phyloP scores from a whole-genome alignment of 495 filamentous ascomycete species.

The Halenospora varia region DNA sequence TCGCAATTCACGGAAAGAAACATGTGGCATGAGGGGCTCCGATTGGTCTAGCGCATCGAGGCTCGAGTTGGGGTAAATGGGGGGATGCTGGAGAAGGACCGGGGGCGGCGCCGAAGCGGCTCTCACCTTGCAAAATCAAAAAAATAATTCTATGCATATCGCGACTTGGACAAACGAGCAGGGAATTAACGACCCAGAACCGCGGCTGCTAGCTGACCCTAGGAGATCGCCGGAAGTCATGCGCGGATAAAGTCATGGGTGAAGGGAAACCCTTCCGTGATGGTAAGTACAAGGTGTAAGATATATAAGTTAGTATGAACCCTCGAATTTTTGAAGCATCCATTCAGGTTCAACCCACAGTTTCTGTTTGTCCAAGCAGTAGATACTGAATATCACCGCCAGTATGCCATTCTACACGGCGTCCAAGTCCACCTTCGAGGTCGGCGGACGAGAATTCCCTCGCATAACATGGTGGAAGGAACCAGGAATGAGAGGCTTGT shows the following conservation, averaged over 20 bases:
- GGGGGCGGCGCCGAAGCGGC: constrained; percentile 2
- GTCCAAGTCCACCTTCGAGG: constrained; percentile 20
- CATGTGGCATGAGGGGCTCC: not conserved
- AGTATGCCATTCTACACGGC: constrained; percentile 14
- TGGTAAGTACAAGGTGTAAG: not conserved
- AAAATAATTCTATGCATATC: not conserved
- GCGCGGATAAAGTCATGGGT: not conserved
- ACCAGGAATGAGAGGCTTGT: constrained; percentile 31
- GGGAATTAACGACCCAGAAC: not conserved
- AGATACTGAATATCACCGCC: not conserved
- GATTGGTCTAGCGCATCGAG: not conserved
- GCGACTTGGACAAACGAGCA: not conserved
- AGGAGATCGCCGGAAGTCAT: not conserved
- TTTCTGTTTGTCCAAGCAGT: not conserved
- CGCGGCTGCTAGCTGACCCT: not conserved
- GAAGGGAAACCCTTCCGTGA: not conserved
- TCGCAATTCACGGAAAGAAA: not conserved
- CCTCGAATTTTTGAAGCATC: not conserved
- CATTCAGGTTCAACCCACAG: not conserved
- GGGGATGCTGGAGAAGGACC: not conserved
- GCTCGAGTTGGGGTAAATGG: constrained; percentile 5
- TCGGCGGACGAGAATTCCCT: constrained; percentile 22
- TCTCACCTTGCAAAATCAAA: not conserved
- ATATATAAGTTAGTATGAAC: not conserved
- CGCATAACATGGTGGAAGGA: constrained; percentile 33